Conservation (phyloP, 164 flowering plant genomes). For the Buxus sempervirens region DNA sequence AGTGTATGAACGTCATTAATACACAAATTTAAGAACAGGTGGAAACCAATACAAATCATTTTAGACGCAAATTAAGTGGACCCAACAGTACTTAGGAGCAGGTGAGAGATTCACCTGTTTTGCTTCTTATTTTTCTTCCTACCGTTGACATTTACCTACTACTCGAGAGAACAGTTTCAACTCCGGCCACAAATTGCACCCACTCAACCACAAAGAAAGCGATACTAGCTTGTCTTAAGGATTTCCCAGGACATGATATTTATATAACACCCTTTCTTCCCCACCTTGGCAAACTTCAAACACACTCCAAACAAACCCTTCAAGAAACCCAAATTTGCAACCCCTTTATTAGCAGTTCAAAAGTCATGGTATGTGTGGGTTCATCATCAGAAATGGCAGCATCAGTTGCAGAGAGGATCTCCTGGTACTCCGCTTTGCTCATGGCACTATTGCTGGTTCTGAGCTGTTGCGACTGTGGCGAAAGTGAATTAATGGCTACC, state of each 20-base stretch:
- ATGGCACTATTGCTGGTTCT: constrained; percentile 11
- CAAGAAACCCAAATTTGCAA: background rate
- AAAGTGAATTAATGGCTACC: background rate
- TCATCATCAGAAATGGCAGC: constrained; percentile 1
- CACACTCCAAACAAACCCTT: background rate
- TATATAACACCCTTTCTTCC: background rate
- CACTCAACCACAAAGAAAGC: constrained; percentile 21
- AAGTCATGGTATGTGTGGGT: background rate
- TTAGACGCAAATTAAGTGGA: background rate
- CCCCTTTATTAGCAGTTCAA: background rate
- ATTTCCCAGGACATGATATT: background rate
- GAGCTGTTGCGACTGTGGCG: constrained; percentile 14
- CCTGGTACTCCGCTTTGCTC: constrained; percentile 16
- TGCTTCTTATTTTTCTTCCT: background rate
- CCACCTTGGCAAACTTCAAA: constrained; percentile 1
- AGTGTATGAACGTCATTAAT: too few species aligned
- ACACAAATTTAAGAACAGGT: too few species aligned
- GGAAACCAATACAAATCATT: too few species aligned
- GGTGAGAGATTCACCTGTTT: background rate
- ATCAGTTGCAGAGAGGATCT: constrained; percentile 9
- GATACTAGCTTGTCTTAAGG: background rate
- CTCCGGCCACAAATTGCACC: constrained; percentile 18
- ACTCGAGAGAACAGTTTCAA: constrained; percentile 18
- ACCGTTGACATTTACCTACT: constrained; percentile 10
- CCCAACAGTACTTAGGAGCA: background rate